Evolutionary conservation across 2,329 filamentous ascomycete species (phyloP).

Genomic region (Diaporthe citri): DNA sequence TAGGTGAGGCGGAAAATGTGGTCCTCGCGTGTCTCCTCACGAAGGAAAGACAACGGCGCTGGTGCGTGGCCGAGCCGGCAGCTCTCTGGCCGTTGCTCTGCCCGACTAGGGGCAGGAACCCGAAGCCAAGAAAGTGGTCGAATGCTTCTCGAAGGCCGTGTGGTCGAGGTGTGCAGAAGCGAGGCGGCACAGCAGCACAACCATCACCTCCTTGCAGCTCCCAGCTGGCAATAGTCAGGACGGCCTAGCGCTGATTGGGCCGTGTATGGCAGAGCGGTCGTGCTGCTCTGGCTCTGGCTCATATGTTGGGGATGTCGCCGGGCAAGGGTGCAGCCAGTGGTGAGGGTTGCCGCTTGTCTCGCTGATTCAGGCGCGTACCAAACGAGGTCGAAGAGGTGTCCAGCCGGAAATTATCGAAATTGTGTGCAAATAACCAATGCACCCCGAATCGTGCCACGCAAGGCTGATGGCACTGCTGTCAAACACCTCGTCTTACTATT

Average conservation of each 20-base stretch:
- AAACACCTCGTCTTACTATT: slow-evolving; percentile 32
- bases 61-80: slow-evolving; percentile 20
- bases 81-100: slow-evolving; percentile 32
- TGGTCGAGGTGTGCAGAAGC: slow-evolving; percentile 35
- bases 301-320: slow-evolving; percentile 1
- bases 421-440: slow-evolving; percentile 34
- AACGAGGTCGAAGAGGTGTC: slow-evolving; percentile 23
- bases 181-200: slow-evolving; percentile 32
- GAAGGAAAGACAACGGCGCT: slow-evolving; percentile 20
- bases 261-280: slow-evolving; percentile 13
- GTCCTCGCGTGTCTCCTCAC: slow-evolving; percentile 15
- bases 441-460: slow-evolving; percentile 29
- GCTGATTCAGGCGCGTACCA: slow-evolving; percentile 32
- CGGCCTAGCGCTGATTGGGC: slow-evolving; percentile 33
- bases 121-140: slow-evolving; percentile 21
- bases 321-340: slow-evolving; percentile 20
- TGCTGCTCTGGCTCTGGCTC: slow-evolving; percentile 19
- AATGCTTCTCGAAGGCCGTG: slow-evolving; percentile 37
- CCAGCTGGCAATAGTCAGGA: slow-evolving; percentile 36
- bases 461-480: slow-evolving; percentile 35
- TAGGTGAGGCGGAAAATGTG: slow-evolving; percentile 20
- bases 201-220: slow-evolving; percentile 35
- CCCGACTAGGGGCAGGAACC: slow-evolving; percentile 30
- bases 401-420: slow-evolving; percentile 40
- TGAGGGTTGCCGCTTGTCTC: slow-evolving; percentile 14